Conservation (phyloP, 176 grass and related monocot species). For the Melocanna baccifera region DNA sequence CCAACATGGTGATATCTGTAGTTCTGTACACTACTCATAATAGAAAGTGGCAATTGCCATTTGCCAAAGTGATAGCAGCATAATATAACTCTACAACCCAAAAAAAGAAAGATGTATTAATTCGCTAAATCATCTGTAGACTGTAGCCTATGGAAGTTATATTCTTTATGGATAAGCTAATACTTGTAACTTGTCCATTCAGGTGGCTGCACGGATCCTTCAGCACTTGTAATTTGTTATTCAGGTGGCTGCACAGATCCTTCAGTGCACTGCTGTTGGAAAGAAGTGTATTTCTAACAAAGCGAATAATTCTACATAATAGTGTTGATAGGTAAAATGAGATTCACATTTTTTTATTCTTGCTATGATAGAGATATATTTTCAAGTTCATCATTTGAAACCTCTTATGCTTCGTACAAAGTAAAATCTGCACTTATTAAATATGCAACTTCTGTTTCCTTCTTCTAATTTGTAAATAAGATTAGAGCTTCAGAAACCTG, state of each 20-base stretch:
- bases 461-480: background rate
- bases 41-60: too few species aligned
- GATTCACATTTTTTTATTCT: background rate
- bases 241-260: too few species aligned
- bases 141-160: background rate
- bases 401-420: background rate
- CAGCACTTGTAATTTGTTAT: too few species aligned
- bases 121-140: background rate
- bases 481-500: conserved; percentile 14
- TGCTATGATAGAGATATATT: background rate
- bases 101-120: background rate
- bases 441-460: background rate
- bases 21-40: too few species aligned
- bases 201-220: conserved; percentile 70
- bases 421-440: conserved; percentile 4
- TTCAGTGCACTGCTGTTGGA: conserved; percentile 61
- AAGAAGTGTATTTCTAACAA: conserved; percentile 79
- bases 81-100: conserved; percentile 12
- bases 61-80: background rate
- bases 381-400: background rate
- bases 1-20: too few species aligned
- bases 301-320: conserved; percentile 32
- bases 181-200: conserved; percentile 11
- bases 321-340: background rate
- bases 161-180: conserved; percentile 30